A percentile compares a stretch with the other conserved stretches of the same genome.
These are phyloP conservation scores for Furculomyces boomerangus DNA, from an alignment of 371 early-diverging fungal species.

Conservation along the genomic window DNA sequence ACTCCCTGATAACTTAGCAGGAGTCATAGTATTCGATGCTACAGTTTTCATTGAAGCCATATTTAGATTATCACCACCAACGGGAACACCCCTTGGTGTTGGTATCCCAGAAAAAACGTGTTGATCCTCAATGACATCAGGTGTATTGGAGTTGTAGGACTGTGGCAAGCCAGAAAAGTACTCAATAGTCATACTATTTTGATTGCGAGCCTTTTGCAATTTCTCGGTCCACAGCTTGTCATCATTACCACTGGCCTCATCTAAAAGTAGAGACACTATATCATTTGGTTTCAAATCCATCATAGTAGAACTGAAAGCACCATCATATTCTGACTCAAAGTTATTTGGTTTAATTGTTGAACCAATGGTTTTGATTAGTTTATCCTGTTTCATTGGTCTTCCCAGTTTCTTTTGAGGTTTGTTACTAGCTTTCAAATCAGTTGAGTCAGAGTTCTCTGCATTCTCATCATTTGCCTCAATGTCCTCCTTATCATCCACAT, in stretches of 20 bases:
- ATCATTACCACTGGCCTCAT: conserved; percentile 41
- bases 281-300: conserved; percentile 71
- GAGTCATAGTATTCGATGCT: conserved; percentile 35
- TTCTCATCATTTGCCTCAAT: too few relatives aligned
- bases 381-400: conserved; percentile 5
- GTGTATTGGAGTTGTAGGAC: too few relatives aligned
- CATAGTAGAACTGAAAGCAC: conserved; percentile 4
- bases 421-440: not conserved
- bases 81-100: not conserved
- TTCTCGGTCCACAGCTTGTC: conserved; percentile 9
- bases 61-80: not conserved
- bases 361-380: conserved; percentile 16
- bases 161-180: too few relatives aligned
- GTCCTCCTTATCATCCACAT: conserved; percentile 5
- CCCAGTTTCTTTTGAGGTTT: not conserved
- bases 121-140: too few relatives aligned
- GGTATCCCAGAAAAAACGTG: not conserved
- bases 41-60: conserved; percentile 2
- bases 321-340: conserved; percentile 25
- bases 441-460: not conserved
- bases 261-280: conserved; percentile 67
- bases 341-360: too few relatives aligned
- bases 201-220: conserved; percentile 15
- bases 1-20: not conserved
- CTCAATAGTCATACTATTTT: conserved; percentile 1